phyloP scores from a whole-genome alignment of 495 filamentous ascomycete species.

The Polyplosphaeria fusca region DNA sequence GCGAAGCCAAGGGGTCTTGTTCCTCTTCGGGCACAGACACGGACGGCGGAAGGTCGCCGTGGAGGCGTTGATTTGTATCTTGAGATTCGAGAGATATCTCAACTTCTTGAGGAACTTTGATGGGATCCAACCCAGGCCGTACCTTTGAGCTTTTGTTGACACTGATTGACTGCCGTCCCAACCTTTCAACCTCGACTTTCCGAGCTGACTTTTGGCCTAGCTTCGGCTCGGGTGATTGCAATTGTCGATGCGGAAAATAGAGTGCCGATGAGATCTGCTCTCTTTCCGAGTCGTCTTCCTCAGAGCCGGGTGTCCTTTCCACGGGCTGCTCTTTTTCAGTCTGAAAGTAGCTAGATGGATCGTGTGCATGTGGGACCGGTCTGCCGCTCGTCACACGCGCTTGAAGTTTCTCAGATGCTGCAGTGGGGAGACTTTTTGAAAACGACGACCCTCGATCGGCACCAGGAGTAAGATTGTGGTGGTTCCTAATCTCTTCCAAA shows the following conservation, averaged over 20 bases:
- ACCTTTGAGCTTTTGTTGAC: slow-evolving; percentile 40
- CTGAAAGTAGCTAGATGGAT: slow-evolving; percentile 23
- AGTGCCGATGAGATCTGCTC: slow-evolving; percentile 94
- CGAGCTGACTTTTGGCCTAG: slow-evolving; percentile 7
- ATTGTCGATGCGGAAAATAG: slow-evolving; percentile 81
- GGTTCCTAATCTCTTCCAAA: slow-evolving; percentile 61
- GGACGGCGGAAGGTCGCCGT: slow-evolving; percentile 53
- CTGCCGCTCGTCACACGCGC: neutral
- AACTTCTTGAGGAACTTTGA: slow-evolving; percentile 41
- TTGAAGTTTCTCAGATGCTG: slow-evolving; percentile 35
- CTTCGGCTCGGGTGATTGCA: slow-evolving; percentile 24
- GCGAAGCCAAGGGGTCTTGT: slow-evolving; percentile 14
- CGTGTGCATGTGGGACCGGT: neutral
- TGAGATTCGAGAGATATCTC: slow-evolving; percentile 63
- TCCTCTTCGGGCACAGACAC: slow-evolving; percentile 24
- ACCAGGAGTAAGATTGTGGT: slow-evolving; percentile 56
- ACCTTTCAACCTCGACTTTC: slow-evolving; percentile 18
- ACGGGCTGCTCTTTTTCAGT: slow-evolving; percentile 40
- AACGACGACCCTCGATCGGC: slow-evolving; percentile 52
- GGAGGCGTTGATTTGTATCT: slow-evolving; percentile 58
- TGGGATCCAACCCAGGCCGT: slow-evolving; percentile 25
- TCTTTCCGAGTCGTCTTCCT: slow-evolving; percentile 80
- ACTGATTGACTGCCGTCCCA: slow-evolving; percentile 18
- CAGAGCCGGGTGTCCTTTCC: slow-evolving; percentile 36
- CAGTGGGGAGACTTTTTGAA: slow-evolving; percentile 54